These are phyloP conservation scores for Zea luxurians DNA, from an alignment of 176 grass and related monocot genomes.

Conservation along the genomic window DNA sequence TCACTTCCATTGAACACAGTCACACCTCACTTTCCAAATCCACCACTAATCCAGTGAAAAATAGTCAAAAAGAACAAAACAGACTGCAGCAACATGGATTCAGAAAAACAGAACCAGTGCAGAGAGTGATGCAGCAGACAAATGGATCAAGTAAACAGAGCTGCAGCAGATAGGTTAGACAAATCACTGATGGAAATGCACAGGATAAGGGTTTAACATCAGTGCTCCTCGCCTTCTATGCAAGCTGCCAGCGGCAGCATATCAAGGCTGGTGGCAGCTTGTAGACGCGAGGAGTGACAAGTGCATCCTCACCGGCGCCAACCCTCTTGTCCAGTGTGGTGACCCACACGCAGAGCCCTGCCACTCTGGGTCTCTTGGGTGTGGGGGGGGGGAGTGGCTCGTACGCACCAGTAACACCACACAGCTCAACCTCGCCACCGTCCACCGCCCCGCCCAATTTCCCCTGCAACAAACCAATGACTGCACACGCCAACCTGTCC, in stretches of 20 bases:
- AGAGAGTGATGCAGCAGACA: background rate
- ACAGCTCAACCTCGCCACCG: too few relatives aligned
- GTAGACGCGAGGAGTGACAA: too few relatives aligned
- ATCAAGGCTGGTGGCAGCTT: background rate
- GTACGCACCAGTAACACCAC: background rate
- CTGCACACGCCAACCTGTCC: background rate
- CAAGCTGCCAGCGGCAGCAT: background rate
- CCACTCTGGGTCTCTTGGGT: background rate
- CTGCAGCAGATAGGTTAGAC: background rate
- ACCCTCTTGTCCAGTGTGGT: too few relatives aligned
- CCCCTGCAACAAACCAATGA: too few relatives aligned
- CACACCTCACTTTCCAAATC: conserved; percentile 28
- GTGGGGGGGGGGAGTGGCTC: too few relatives aligned
- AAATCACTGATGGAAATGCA: too few relatives aligned
- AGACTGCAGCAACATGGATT: background rate
- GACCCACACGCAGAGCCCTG: background rate
- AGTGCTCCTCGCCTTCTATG: background rate
- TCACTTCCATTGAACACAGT: background rate
- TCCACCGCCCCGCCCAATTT: too few relatives aligned
- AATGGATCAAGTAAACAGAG: background rate
- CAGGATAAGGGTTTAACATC: background rate
- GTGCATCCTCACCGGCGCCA: background rate
- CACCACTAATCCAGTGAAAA: background rate
- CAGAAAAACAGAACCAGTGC: background rate
- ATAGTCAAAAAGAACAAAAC: background rate